These are phyloP conservation scores for Pseudozyma sp. DNA, from an alignment of 1,284 basidiomycete genomes.

Conservation along the genomic window DNA sequence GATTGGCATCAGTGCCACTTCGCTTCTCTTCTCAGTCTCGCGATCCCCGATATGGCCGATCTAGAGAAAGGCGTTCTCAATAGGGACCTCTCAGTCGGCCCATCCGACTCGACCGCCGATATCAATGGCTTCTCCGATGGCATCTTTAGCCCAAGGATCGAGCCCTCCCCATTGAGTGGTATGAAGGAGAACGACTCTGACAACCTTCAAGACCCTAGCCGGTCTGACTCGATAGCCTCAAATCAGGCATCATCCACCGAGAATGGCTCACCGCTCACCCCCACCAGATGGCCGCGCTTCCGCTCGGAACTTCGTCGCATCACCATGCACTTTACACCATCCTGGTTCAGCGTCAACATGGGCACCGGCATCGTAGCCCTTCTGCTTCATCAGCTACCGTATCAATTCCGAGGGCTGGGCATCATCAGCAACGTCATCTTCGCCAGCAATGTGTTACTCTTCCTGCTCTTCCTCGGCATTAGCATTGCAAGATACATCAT, in stretches of 20 bases:
- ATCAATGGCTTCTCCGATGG: neutral
- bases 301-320: constrained; percentile 32
- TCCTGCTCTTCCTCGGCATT: constrained; percentile 73
- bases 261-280: constrained; percentile 4
- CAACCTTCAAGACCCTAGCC: constrained; percentile 8
- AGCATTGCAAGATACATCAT: constrained; percentile 73
- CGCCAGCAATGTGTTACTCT: constrained; percentile 77
- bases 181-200: neutral
- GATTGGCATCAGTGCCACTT: neutral
- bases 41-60: neutral
- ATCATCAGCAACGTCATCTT: constrained; percentile 73
- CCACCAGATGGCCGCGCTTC: constrained; percentile 13
- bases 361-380: constrained; percentile 72
- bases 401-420: constrained; percentile 70
- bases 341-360: constrained; percentile 67
- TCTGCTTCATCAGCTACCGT: constrained; percentile 71
- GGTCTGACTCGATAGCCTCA: constrained; percentile 7
- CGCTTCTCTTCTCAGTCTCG: neutral
- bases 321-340: constrained; percentile 54
- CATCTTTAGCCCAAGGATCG: neutral
- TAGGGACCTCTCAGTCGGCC: neutral
- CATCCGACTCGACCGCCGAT: too few species aligned
- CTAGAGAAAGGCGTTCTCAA: neutral
- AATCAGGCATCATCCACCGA: constrained; percentile 2
- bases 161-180: neutral